Evolutionary conservation across 2,329 filamentous ascomycete species (phyloP).

Genomic region (Hymenoscyphus fraxineus): DNA sequence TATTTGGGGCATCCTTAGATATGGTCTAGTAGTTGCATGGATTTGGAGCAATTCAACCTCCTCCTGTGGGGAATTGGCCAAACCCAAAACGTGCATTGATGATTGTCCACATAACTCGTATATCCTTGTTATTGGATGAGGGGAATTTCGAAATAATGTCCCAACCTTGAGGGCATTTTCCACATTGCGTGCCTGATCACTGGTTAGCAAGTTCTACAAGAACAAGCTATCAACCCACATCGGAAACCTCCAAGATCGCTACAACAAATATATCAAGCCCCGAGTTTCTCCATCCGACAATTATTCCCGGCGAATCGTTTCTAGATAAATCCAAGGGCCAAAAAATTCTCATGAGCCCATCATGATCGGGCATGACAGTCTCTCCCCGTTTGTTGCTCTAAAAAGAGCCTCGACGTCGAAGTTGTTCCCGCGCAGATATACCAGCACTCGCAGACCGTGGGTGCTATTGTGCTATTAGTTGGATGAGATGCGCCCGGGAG

Average conservation of each 20-base stretch:
- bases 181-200: constrained; percentile 56
- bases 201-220: constrained; percentile 26
- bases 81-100: constrained; percentile 80
- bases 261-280: constrained; percentile 86
- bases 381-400: constrained; percentile 42
- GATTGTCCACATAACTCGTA: constrained; percentile 79
- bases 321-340: constrained; percentile 85
- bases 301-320: constrained; percentile 72
- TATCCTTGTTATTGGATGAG: constrained; percentile 74
- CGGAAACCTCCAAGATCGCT: constrained; percentile 83
- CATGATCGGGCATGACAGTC: constrained; percentile 63
- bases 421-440: constrained; percentile 91
- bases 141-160: constrained; percentile 76
- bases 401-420: constrained; percentile 91
- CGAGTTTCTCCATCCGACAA: constrained; percentile 96
- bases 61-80: constrained; percentile 62
- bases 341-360: constrained; percentile 97
- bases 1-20: constrained; percentile 63
- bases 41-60: constrained; percentile 68
- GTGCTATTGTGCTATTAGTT: constrained; percentile 55
- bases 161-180: constrained; percentile 83
- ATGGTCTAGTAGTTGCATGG: constrained; percentile 52
- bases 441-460: constrained; percentile 73
- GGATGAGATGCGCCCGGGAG: constrained; percentile 17
- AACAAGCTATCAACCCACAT: constrained; percentile 53